Conservation (phyloP, 768 basidiomycete genomes). For the Chlorophyllum brunneum region DNA sequence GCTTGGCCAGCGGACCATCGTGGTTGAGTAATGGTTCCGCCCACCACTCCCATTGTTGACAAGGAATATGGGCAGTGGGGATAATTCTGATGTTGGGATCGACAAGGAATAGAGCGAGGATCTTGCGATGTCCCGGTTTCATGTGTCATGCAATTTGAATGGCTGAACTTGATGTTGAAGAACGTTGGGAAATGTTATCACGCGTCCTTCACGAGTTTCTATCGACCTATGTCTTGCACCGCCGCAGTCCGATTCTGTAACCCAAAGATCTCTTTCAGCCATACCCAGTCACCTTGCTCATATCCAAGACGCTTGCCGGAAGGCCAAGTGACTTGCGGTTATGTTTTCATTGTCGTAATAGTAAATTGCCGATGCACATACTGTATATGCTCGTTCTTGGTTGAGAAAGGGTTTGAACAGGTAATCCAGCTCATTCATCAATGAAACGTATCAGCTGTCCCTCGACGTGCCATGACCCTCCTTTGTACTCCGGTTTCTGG, state of each 20-base stretch:
- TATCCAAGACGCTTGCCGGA: slow-evolving; percentile 22
- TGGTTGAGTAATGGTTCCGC: not conserved
- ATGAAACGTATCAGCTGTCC: slow-evolving; percentile 20
- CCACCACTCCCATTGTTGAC: slow-evolving; percentile 26
- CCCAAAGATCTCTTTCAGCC: slow-evolving; percentile 26
- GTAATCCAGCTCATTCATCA: not conserved
- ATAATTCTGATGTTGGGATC: slow-evolving; percentile 25
- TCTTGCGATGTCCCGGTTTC: slow-evolving; percentile 35
- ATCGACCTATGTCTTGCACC: slow-evolving; percentile 31
- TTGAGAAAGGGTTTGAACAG: no score
- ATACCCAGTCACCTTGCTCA: slow-evolving; percentile 24
- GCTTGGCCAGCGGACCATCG: not conserved
- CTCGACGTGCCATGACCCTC: slow-evolving; percentile 28
- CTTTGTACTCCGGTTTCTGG: slow-evolving; percentile 23
- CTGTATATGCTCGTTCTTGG: slow-evolving; percentile 31
- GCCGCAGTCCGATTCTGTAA: slow-evolving; percentile 18
- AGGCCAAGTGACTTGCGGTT: slow-evolving; percentile 20
- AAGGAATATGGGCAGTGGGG: slow-evolving; percentile 22
- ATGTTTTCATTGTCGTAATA: slow-evolving; percentile 26
- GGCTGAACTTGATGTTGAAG: slow-evolving; percentile 36
- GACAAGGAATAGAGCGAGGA: slow-evolving; percentile 35
- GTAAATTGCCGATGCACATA: slow-evolving; percentile 26
- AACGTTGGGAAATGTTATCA: slow-evolving; percentile 39
- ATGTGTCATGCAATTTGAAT: slow-evolving; percentile 30
- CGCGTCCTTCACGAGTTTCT: slow-evolving; percentile 29